phyloP scores from a whole-genome alignment of 129 eudicot species.

The Silybum marianum region DNA sequence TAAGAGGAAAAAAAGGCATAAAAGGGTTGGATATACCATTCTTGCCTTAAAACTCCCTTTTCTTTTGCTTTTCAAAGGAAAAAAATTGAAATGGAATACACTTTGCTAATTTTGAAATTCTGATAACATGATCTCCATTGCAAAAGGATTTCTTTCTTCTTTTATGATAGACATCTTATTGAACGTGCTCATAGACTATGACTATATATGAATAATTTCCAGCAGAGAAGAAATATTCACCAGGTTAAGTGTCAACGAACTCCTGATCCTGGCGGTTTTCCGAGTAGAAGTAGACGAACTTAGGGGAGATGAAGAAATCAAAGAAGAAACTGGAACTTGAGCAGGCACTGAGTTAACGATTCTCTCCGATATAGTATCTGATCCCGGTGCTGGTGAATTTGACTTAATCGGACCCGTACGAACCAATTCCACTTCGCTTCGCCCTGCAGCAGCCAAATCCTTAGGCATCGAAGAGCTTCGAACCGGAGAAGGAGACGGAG shows the following conservation, averaged over 20 bases:
- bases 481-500: slow-evolving; percentile 35
- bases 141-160: neutral
- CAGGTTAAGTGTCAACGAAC: slow-evolving; percentile 46
- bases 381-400: slow-evolving; percentile 17
- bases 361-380: slow-evolving; percentile 38
- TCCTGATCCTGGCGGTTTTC: slow-evolving; percentile 27
- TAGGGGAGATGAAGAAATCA: slow-evolving; percentile 30
- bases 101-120: neutral
- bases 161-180: no score
- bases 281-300: slow-evolving; percentile 34
- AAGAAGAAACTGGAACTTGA: slow-evolving; percentile 46
- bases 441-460: slow-evolving; percentile 16
- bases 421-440: slow-evolving; percentile 22
- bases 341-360: slow-evolving; percentile 41
- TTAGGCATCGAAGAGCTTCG: slow-evolving; percentile 48
- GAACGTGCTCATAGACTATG: no score
- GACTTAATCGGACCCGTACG: slow-evolving; percentile 9
- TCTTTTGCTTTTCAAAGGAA: neutral
- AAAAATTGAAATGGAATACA: neutral
- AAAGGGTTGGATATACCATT: no score
- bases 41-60: neutral
- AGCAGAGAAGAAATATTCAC: slow-evolving; percentile 29
- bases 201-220: neutral
- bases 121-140: no score
- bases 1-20: neutral